Percentiles rank a stretch among this genome's conserved stretches.
Evolutionary conservation across 140 eudicot species (phyloP).

Genomic region (Anethum foeniculum): DNA sequence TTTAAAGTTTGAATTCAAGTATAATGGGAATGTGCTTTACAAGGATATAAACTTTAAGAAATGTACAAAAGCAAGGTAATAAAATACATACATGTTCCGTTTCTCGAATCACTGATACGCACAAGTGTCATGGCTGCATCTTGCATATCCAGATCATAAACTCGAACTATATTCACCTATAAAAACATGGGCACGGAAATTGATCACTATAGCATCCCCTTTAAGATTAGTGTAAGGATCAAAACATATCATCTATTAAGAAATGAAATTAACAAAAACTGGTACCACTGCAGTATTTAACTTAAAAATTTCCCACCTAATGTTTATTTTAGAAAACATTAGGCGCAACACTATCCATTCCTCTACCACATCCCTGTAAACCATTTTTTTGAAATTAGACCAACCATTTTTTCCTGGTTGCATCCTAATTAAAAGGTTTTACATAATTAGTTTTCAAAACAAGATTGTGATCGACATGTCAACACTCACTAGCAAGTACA

Average conservation of each 20-base stretch:
- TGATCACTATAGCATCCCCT: not conserved
- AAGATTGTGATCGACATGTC: not conserved
- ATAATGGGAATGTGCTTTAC: no score
- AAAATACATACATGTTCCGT: no score
- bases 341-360: not conserved
- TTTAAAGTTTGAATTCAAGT: no score
- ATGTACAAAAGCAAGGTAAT: no score
- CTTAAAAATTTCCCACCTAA: not conserved
- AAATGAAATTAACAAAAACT: not conserved
- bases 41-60: no score
- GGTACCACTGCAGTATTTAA: not conserved
- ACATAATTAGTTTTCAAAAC: not conserved
- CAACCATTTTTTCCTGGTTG: not conserved
- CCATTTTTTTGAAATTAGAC: not conserved
- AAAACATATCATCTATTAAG: not conserved
- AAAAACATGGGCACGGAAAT: not conserved
- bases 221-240: not conserved
- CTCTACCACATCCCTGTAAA: not conserved
- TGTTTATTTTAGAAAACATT: not conserved
- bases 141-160: conserved; percentile 41
- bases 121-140: conserved; percentile 63
- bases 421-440: not conserved
- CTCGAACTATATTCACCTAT: conserved; percentile 70
- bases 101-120: conserved; percentile 40
- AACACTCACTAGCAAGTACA: not conserved